Percentiles rank a stretch among this genome's conserved stretches.
phyloP scores from a whole-genome alignment of 495 filamentous ascomycete genomes.

The Neurospora sp. region DNA sequence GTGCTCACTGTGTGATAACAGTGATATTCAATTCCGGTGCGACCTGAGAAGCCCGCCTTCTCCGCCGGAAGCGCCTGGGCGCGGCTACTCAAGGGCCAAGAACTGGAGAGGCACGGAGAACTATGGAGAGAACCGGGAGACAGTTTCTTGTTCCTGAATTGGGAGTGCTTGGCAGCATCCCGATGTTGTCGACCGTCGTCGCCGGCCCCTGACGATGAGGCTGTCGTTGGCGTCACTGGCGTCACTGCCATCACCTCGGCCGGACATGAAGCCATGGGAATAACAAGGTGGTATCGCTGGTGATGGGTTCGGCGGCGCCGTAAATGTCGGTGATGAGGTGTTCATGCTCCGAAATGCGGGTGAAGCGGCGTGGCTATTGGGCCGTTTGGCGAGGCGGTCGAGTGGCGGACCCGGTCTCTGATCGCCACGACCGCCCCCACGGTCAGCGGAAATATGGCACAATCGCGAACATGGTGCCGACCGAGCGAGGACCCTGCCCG shows the following conservation, averaged over 20 bases:
- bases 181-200: background rate
- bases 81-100: background rate
- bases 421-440: background rate
- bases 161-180: background rate
- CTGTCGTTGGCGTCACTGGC: background rate
- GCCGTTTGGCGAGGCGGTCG: background rate
- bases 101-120: background rate
- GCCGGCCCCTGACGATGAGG: background rate
- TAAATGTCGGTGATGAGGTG: background rate
- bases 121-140: background rate
- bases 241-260: background rate
- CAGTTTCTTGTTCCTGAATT: background rate
- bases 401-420: background rate
- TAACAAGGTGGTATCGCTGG: background rate
- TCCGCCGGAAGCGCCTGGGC: background rate
- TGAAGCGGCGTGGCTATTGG: background rate
- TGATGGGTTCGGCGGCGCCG: background rate
- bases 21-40: background rate
- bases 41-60: background rate
- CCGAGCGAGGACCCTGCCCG: background rate
- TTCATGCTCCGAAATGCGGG: background rate
- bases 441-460: background rate
- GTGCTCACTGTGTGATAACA: background rate
- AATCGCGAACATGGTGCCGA: background rate
- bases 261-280: background rate